A percentile compares a stretch with the other conserved stretches of the same genome.
These are phyloP conservation scores for Boletus reticuloceps DNA, from an alignment of 768 basidiomycete genomes.

Conservation along the genomic window DNA sequence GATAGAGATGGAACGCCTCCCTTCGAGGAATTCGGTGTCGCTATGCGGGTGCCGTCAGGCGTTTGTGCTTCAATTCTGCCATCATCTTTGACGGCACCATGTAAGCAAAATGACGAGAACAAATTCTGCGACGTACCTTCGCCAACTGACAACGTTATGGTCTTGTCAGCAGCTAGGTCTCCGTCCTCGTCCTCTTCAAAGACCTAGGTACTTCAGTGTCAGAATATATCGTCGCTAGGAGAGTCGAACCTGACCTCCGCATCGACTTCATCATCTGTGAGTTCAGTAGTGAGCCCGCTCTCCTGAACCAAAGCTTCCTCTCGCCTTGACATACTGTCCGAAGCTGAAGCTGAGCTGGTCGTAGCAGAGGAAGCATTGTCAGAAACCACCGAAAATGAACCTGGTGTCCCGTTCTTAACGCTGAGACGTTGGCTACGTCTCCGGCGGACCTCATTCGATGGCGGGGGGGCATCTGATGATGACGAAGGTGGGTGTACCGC, in stretches of 20 bases:
- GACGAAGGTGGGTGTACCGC: constrained; percentile 30
- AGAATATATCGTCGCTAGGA: constrained; percentile 1
- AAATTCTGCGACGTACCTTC: constrained; percentile 52
- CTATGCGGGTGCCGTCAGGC: constrained; percentile 91
- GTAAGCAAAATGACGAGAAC: constrained; percentile 3
- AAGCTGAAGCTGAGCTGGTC: constrained; percentile 27
- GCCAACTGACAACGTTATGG: constrained; percentile 77
- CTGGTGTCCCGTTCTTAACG: constrained; percentile 50
- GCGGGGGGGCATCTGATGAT: constrained; percentile 34
- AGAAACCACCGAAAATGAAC: constrained; percentile 12
- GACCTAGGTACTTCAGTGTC: constrained; percentile 41
- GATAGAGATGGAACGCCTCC: constrained; percentile 40
- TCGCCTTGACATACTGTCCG: constrained; percentile 21
- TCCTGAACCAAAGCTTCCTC: constrained; percentile 60
- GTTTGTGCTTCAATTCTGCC: constrained; percentile 95
- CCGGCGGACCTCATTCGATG: constrained; percentile 47
- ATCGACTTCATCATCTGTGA: constrained; percentile 84
- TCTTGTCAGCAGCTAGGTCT: constrained; percentile 75
- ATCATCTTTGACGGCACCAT: constrained; percentile 57
- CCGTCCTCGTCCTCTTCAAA: constrained; percentile 86
- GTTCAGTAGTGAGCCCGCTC: constrained; percentile 66
- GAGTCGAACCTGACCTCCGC: constrained; percentile 49
- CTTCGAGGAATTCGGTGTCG: constrained; percentile 71
- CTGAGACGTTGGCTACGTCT: constrained; percentile 84
- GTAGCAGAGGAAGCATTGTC: constrained; percentile 16